A percentile compares a stretch with the other conserved stretches of the same genome.
Evolutionary conservation across 2,329 filamentous ascomycete species (phyloP).

Genomic region (Aureobasidium sp.): DNA sequence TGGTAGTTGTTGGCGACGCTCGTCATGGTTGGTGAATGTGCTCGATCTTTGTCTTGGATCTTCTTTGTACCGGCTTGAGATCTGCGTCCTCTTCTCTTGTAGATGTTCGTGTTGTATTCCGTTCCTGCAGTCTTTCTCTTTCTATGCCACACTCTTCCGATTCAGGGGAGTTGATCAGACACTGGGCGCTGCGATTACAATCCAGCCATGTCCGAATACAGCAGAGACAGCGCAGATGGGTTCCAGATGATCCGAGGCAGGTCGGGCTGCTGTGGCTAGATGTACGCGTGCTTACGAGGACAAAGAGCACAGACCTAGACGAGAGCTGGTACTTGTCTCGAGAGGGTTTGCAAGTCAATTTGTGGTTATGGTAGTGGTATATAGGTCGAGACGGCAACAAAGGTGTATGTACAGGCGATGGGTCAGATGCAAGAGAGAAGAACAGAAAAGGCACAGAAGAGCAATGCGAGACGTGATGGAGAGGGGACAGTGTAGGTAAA

Average conservation of each 20-base stretch:
- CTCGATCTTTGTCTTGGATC: neutral
- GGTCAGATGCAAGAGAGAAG: neutral
- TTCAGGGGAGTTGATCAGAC: neutral
- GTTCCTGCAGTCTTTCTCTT: neutral
- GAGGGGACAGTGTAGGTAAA: slow-evolving; percentile 7
- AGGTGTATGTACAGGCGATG: neutral
- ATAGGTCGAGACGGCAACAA: neutral
- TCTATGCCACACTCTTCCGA: neutral
- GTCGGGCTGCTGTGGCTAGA: neutral
- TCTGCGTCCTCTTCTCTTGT: neutral
- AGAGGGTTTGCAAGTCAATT: neutral
- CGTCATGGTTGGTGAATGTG: slow-evolving; percentile 6
- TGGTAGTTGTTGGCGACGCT: neutral
- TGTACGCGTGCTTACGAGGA: neutral
- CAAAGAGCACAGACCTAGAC: neutral
- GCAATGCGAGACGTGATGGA: neutral
- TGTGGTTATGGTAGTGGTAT: neutral
- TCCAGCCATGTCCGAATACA: neutral
- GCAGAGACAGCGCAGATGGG: neutral
- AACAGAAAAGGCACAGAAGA: neutral
- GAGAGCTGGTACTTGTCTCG: neutral
- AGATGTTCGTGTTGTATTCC: neutral
- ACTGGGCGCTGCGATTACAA: neutral
- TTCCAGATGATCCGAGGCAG: neutral
- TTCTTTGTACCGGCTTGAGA: neutral